These are phyloP conservation scores for Clonostachys rosea DNA, from an alignment of 2,329 filamentous ascomycete species.

Conservation along the genomic window DNA sequence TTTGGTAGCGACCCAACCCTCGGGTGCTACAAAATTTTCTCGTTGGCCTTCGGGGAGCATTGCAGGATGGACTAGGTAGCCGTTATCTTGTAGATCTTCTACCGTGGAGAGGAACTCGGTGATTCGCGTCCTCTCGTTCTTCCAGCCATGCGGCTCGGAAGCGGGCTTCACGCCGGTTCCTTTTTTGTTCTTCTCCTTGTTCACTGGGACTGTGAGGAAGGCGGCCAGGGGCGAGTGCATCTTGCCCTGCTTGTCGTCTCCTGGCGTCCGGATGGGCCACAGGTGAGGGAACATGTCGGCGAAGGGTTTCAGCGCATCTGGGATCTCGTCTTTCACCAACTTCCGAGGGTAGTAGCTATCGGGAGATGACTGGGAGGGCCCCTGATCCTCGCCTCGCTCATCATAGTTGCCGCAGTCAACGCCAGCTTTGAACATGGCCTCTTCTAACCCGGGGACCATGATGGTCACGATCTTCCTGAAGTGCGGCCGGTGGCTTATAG, in stretches of 20 bases:
- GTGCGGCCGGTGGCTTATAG: slow-evolving; percentile 55
- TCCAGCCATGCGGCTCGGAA: slow-evolving; percentile 61
- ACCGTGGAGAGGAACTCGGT: slow-evolving; percentile 70
- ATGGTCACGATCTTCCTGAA: slow-evolving; percentile 80
- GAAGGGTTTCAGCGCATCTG: slow-evolving; percentile 57
- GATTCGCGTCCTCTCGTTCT: slow-evolving; percentile 74
- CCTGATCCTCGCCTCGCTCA: slow-evolving; percentile 19
- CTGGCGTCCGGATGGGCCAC: slow-evolving; percentile 85
- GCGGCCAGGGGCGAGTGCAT: slow-evolving; percentile 85
- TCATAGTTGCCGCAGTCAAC: slow-evolving; percentile 42
- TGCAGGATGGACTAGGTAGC: slow-evolving; percentile 80
- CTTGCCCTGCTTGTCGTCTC: slow-evolving; percentile 74
- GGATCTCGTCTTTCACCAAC: slow-evolving; percentile 45
- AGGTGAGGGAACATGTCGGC: slow-evolving; percentile 81
- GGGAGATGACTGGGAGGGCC: slow-evolving; percentile 34
- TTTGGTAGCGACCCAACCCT: slow-evolving; percentile 80
- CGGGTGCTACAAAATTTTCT: slow-evolving; percentile 46
- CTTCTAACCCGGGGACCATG: slow-evolving; percentile 88
- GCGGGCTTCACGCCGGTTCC: slow-evolving; percentile 51
- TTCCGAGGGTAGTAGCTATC: slow-evolving; percentile 56
- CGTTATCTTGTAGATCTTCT: slow-evolving; percentile 75
- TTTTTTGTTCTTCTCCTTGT: slow-evolving; percentile 61
- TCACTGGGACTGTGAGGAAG: slow-evolving; percentile 71
- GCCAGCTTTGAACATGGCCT: slow-evolving; percentile 75
- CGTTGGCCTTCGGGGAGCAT: slow-evolving; percentile 57